Evolutionary conservation across 257 asterid species (phyloP).

Genomic region (Solanum acaule): DNA sequence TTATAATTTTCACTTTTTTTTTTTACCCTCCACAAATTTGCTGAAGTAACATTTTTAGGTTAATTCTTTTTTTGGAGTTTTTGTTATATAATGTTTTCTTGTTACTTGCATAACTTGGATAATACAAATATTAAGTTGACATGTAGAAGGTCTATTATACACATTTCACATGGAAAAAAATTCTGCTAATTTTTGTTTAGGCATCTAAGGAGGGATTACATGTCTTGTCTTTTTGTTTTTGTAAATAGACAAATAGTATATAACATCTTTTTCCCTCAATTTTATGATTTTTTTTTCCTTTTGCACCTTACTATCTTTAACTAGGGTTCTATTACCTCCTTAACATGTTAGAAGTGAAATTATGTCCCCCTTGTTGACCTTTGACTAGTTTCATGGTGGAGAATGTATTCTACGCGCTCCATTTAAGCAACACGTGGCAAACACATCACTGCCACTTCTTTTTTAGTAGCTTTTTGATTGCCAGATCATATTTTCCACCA

Average conservation of each 20-base stretch:
- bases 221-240: background rate
- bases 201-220: background rate
- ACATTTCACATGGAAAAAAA: background rate
- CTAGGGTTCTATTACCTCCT: background rate
- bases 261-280: background rate
- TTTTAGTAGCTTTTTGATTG: background rate
- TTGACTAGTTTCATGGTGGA: background rate
- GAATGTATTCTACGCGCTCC: background rate
- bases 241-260: background rate
- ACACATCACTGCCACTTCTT: background rate
- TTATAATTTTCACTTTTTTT: background rate
- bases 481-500: background rate
- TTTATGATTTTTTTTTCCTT: background rate
- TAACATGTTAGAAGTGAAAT: background rate
- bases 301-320: background rate
- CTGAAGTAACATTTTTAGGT: background rate
- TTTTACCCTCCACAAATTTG: background rate
- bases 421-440: background rate
- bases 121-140: background rate
- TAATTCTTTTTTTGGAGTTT: background rate
- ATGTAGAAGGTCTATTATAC: background rate
- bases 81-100: background rate
- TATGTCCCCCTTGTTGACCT: background rate
- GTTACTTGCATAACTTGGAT: conserved; percentile 1
- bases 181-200: conserved; percentile 6